These are phyloP conservation scores for Phytophthora crassamura DNA, from an alignment of 352 stramenopile species.

Conservation along the genomic window DNA sequence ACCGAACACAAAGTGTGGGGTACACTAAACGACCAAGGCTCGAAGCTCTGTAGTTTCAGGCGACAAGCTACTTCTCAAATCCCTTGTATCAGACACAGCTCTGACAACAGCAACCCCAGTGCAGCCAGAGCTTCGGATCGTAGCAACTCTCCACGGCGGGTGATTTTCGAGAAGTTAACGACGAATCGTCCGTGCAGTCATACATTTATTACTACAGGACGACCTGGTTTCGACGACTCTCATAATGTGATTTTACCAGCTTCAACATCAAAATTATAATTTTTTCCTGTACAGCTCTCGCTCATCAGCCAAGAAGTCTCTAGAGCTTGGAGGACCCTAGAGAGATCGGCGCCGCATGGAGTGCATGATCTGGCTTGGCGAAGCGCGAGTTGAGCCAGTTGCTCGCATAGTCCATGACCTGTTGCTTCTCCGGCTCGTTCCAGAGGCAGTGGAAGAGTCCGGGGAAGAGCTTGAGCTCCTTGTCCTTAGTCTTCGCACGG, in stretches of 20 bases:
- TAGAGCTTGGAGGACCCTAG: conserved; percentile 33
- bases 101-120: background rate
- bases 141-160: background rate
- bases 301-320: background rate
- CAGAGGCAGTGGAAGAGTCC: conserved; percentile 65
- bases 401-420: conserved; percentile 48
- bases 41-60: conserved; percentile 10
- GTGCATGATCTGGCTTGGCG: no score
- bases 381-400: conserved; percentile 54
- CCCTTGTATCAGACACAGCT: background rate
- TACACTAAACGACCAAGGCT: conserved; percentile 29
- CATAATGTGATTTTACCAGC: no score
- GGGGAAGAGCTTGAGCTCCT: conserved; percentile 63
- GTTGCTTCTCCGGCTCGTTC: conserved; percentile 65
- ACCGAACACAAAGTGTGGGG: conserved; percentile 8
- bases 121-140: conserved; percentile 19
- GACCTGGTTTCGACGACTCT: background rate
- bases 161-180: no score
- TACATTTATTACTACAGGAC: conserved; percentile 20
- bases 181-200: no score
- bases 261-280: background rate
- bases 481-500: conserved; percentile 52
- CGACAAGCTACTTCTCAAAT: no score
- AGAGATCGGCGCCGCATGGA: conserved; percentile 5
- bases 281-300: no score